These are phyloP conservation scores for Neckera pumila DNA, from an alignment of 225 moss, liverwort and hornwort species.

Conservation along the genomic window DNA sequence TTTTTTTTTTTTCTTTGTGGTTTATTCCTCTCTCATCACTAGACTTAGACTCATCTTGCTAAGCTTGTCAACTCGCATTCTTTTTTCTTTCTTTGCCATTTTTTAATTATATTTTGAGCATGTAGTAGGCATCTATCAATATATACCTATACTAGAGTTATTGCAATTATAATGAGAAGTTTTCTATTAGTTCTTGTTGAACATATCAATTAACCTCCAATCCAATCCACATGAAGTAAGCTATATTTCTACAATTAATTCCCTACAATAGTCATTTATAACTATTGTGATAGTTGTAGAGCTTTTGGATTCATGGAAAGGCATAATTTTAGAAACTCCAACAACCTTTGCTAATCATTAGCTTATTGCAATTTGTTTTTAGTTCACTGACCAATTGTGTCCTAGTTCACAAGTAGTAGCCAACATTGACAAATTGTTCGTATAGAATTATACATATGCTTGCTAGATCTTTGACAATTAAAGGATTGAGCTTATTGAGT, in stretches of 20 bases:
- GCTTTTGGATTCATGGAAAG: too few species aligned
- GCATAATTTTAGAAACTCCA: too few species aligned
- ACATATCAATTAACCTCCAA: neutral
- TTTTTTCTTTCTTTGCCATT: too few species aligned
- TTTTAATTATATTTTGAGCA: neutral
- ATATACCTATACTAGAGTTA: neutral
- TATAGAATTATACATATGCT: neutral
- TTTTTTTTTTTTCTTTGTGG: neutral
- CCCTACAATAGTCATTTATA: neutral
- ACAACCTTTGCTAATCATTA: too few species aligned
- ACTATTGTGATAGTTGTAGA: neutral
- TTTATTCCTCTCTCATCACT: neutral
- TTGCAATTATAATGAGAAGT: neutral
- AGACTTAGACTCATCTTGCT: neutral
- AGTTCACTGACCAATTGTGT: neutral
- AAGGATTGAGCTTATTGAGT: neutral
- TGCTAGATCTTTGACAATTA: neutral
- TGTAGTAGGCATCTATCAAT: too few species aligned
- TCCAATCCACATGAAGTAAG: neutral
- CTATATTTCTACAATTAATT: too few species aligned
- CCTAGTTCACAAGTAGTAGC: neutral
- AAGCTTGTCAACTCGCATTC: neutral
- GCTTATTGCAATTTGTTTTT: neutral
- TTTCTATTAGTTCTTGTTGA: too few species aligned
- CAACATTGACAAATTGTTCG: too few species aligned